These are phyloP conservation scores for Hortiboletus flavorubellus DNA, from an alignment of 768 basidiomycete species.

Conservation along the genomic window DNA sequence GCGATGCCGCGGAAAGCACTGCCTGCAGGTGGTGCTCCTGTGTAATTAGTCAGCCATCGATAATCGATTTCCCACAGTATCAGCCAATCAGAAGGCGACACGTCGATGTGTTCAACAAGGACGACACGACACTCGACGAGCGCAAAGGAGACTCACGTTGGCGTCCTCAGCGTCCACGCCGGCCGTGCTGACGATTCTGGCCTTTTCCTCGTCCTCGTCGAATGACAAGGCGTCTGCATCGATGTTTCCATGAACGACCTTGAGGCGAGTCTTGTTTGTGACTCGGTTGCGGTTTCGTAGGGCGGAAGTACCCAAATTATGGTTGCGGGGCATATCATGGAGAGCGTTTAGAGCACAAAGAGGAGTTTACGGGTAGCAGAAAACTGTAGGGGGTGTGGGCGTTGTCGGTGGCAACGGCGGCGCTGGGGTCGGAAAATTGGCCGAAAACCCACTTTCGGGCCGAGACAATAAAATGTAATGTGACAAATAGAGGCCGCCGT, in stretches of 20 bases:
- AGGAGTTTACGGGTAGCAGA: constrained; percentile 37
- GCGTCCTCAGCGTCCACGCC: constrained; percentile 93
- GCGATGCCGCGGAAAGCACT: constrained; percentile 53
- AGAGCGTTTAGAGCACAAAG: constrained; percentile 38
- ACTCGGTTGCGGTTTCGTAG: constrained; percentile 87
- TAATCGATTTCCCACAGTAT: constrained; percentile 42
- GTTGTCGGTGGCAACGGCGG: constrained; percentile 54
- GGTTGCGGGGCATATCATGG: constrained; percentile 89
- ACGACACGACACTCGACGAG: constrained; percentile 34
- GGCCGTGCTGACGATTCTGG: constrained; percentile 73
- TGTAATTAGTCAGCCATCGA: constrained; percentile 52
- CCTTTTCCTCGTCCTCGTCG: constrained; percentile 86
- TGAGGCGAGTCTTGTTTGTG: constrained; percentile 89
- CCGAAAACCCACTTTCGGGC: constrained; percentile 59
- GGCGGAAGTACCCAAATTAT: constrained; percentile 70
- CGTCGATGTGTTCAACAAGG: constrained; percentile 42
- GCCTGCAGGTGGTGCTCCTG: constrained; percentile 60
- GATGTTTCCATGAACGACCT: constrained; percentile 76
- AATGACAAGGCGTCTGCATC: constrained; percentile 77
- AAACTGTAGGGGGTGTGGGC: constrained; percentile 32
- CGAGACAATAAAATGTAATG: constrained; percentile 38
- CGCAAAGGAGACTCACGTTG: constrained; percentile 65
- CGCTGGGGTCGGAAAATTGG: constrained; percentile 59
- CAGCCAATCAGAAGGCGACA: constrained; percentile 49
- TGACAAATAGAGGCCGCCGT: constrained; percentile 30